Conservation (phyloP, 805 yeast species). For the Clavispora phyllophila region DNA sequence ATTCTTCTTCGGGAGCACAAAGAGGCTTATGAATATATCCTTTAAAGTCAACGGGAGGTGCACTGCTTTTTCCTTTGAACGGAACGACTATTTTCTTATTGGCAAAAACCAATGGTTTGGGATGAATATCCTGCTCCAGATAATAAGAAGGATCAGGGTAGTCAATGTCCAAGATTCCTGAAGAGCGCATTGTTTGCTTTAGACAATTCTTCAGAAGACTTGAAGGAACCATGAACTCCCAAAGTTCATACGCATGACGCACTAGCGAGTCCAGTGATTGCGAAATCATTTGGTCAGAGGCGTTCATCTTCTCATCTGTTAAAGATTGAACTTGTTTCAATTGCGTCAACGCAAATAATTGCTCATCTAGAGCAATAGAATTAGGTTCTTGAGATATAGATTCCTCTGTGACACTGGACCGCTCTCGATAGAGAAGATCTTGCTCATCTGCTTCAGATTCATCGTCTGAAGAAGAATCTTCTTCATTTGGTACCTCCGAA, state of each 20-base stretch:
- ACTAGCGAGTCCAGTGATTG: conserved; percentile 7
- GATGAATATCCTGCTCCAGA: conserved; percentile 45
- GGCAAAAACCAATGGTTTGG: conserved; percentile 58
- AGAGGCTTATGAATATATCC: neutral
- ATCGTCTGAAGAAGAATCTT: neutral
- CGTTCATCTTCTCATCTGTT: neutral
- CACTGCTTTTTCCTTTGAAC: conserved; percentile 22
- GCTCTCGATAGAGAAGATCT: neutral
- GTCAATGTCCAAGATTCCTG: conserved; percentile 46
- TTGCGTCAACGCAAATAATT: conserved; percentile 2
- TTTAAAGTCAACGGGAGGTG: conserved; percentile 3
- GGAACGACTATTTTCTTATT: conserved; percentile 55
- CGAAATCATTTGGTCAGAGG: conserved; percentile 1
- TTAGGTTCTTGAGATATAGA: neutral
- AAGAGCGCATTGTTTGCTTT: conserved; percentile 31
- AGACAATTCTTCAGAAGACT: conserved; percentile 13
- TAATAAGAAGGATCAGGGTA: conserved; percentile 64
- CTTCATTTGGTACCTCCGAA: neutral
- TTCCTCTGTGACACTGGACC: neutral
- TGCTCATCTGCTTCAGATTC: neutral
- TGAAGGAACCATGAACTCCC: conserved; percentile 20
- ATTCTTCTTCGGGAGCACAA: neutral
- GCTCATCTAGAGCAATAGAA: neutral
- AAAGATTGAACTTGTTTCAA: neutral
- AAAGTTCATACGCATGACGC: conserved; percentile 8